A percentile compares a stretch with the other conserved stretches of the same genome.
phyloP scores from a whole-genome alignment of 23 red algal genomes.

The Gracilaria domingensis region DNA sequence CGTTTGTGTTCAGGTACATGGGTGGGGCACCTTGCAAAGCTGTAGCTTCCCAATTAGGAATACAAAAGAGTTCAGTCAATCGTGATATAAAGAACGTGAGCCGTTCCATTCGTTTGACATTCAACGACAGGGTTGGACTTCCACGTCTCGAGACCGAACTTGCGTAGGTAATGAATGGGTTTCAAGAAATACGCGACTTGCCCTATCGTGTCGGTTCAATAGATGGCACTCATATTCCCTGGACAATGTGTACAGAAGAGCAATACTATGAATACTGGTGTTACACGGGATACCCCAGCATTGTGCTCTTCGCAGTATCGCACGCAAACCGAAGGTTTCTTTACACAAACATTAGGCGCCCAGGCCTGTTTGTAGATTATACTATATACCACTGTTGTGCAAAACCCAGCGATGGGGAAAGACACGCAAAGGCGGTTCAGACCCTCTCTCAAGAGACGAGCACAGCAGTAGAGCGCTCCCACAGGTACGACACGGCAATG shows the following conservation, averaged over 20 bases:
- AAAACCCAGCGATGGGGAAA: too few species aligned
- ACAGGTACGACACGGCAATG: too few species aligned
- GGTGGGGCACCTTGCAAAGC: too few species aligned
- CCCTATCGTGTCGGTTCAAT: slow-evolving; percentile 3
- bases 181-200: not conserved
- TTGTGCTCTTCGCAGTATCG: not conserved
- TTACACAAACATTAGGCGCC: slow-evolving; percentile 1
- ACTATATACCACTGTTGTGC: not conserved
- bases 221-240: slow-evolving; percentile 27
- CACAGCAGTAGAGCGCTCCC: too few species aligned
- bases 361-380: slow-evolving; percentile 23
- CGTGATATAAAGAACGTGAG: not conserved
- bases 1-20: too few species aligned
- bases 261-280: slow-evolving; percentile 39
- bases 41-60: too few species aligned
- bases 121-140: not conserved
- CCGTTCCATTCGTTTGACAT: not conserved
- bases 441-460: too few species aligned
- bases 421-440: too few species aligned
- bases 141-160: not conserved
- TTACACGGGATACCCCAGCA: slow-evolving; percentile 33
- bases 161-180: not conserved
- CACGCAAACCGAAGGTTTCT: slow-evolving; percentile 1
- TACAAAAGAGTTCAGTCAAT: not conserved
- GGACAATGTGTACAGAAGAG: not conserved